Evolutionary conservation across 140 eudicot genomes (phyloP), one percentile per base, ranked within the genome.

Genomic region (Eryngium alpinum): DNA sequence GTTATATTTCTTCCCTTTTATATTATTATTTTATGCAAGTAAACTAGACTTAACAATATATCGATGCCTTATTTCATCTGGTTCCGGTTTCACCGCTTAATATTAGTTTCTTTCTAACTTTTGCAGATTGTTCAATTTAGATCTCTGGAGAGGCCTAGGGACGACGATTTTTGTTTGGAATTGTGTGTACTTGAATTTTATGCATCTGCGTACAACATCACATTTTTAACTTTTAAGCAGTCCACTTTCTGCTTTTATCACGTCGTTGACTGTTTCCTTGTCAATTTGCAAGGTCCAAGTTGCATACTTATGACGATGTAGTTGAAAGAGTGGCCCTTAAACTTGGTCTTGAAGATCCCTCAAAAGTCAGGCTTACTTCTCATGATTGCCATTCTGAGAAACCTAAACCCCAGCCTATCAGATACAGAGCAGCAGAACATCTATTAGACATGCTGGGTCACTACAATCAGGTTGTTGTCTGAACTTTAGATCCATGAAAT

Each of bases 311-410:
- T 85, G 92, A 90, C 82, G 94, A 90, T 60, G 92, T 90, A 69
- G 92, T 88, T 65, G 92, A 87, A 72, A 75, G 85, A 84, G 88
- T 90, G 44, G 92, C 94, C 82, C 84, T 22, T 53, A 84, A 81
- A 82, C 88, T 90, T 75, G 85, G 85, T 57, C 80, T 90, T 84
- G 89, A 88, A 31, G 94, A 90, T 86, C 89, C 94, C 6, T 85
- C 92, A 0, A 90, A 88, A 86, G 88, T 90, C 84, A 90, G 94
- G 87, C 92, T 90, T 29, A 90, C 94, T 49, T 84, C 92, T 78
- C 94, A 90, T 83, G 88, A 90, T 81, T 88, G 92, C 80, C 85
- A 88, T 84, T 90, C 94, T 65, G 92, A 90, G 78, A 92, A 88
- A 67, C 94, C 94, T 43, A 90, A 88, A 38, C 94, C 94, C 25